Conservation (phyloP, 169 alveolate genomes). For the Besnoitia besnoiti region DNA sequence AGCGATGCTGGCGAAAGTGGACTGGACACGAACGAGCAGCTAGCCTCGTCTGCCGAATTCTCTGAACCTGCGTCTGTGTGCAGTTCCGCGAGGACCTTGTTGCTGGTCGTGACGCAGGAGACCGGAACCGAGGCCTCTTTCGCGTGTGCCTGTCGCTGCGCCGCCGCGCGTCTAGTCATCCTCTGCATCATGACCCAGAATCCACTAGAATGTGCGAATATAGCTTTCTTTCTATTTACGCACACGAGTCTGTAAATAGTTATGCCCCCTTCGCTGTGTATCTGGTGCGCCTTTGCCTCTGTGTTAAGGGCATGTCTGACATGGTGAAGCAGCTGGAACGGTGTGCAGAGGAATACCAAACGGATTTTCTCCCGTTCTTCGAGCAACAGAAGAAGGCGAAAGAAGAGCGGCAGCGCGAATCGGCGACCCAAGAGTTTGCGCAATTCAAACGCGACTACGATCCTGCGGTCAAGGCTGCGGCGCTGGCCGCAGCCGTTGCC, state of each 20-base stretch:
- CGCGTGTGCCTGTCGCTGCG: no score
- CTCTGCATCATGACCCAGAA: no score
- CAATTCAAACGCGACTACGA: background rate
- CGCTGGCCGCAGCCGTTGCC: conserved; percentile 10
- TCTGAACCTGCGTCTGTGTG: background rate
- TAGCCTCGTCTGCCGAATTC: background rate
- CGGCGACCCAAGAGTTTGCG: background rate
- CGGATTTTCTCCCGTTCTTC: conserved; percentile 3
- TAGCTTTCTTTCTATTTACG: no score
- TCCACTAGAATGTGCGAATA: no score
- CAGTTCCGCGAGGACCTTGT: no score
- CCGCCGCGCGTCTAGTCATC: no score
- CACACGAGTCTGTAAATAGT: no score
- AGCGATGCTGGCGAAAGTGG: background rate
- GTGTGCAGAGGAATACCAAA: background rate
- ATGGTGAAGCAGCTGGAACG: conserved; percentile 8
- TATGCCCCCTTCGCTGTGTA: no score
- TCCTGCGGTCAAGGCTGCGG: background rate
- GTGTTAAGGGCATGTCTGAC: conserved; percentile 16
- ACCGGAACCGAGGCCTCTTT: no score
- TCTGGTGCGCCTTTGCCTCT: no score
- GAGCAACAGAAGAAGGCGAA: background rate
- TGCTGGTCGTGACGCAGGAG: no score
- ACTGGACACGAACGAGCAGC: background rate
- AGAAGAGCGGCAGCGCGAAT: background rate